A percentile compares a stretch with the other conserved stretches of the same genome.
Conservation (phyloP, 192 early-diverging fungal species). For the Podila verticillata region DNA sequence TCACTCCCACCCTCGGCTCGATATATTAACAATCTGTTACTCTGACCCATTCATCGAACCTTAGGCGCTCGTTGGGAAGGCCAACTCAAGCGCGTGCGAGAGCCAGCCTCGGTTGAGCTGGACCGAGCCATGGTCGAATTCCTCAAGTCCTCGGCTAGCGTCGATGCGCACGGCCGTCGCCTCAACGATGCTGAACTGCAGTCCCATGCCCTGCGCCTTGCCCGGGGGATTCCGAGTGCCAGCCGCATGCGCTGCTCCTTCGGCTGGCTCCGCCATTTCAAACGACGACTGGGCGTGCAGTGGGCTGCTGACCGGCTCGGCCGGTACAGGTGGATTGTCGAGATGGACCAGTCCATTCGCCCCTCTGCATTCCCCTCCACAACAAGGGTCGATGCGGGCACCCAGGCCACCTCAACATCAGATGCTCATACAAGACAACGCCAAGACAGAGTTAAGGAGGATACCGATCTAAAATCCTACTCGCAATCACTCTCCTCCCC, state of each 20-base stretch:
- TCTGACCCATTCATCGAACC: neutral
- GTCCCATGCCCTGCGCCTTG: slow-evolving; percentile 43
- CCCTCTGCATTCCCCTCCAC: neutral
- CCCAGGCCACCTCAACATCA: neutral
- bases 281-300: slow-evolving; percentile 43
- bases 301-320: slow-evolving; percentile 44
- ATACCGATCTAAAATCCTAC: neutral
- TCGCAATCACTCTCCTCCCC: neutral
- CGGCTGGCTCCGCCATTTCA: slow-evolving; percentile 50
- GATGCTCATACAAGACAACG: neutral
- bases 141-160: slow-evolving; percentile 41
- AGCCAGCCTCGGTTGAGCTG: slow-evolving; percentile 51
- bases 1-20: neutral
- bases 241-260: slow-evolving; percentile 50
- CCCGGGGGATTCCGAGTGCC: slow-evolving; percentile 45
- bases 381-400: neutral
- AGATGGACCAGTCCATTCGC: slow-evolving; percentile 24
- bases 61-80: slow-evolving; percentile 45
- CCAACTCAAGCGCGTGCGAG: slow-evolving; percentile 51
- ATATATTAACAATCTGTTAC: neutral
- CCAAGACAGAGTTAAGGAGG: neutral
- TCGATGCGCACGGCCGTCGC: slow-evolving; percentile 42
- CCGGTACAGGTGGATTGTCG: slow-evolving; percentile 42
- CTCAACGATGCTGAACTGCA: slow-evolving; percentile 50
- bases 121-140: slow-evolving; percentile 52